These are phyloP conservation scores for Balansia obtecta DNA, from an alignment of 2,329 filamentous ascomycete genomes.

Conservation along the genomic window DNA sequence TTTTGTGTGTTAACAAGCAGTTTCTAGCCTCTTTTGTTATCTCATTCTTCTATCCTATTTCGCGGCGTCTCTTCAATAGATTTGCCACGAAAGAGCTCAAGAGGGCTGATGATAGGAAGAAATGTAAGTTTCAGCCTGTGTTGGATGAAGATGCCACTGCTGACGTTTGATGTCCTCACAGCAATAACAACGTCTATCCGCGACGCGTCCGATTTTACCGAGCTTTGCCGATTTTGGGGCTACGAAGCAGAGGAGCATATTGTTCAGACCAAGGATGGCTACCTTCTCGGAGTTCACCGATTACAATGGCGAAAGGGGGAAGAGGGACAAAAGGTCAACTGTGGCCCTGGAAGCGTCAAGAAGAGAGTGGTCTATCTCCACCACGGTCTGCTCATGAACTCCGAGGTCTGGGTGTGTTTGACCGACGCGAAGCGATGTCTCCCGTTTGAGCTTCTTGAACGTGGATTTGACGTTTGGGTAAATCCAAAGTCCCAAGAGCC, in stretches of 20 bases:
- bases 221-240: constrained; percentile 82
- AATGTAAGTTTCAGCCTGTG: constrained; percentile 31
- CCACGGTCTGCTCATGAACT: constrained; percentile 96
- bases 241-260: constrained; percentile 95
- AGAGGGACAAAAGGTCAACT: constrained; percentile 66
- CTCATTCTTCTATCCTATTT: constrained; percentile 68
- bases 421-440: constrained; percentile 78
- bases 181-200: constrained; percentile 65
- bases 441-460: constrained; percentile 78
- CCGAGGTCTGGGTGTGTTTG: constrained; percentile 92
- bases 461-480: constrained; percentile 92
- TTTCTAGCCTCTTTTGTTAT: constrained; percentile 63
- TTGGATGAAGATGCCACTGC: constrained; percentile 21
- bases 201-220: constrained; percentile 81
- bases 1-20: constrained; percentile 11
- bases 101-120: constrained; percentile 54
- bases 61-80: constrained; percentile 69
- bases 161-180: constrained; percentile 31
- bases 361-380: constrained; percentile 92
- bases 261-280: constrained; percentile 88
- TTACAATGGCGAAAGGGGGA: constrained; percentile 75
- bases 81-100: constrained; percentile 60
- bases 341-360: constrained; percentile 50
- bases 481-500: constrained; percentile 16
- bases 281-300: constrained; percentile 79